Evolutionary conservation across 805 yeast genomes (phyloP).

Genomic region (Myxozyma kluyveri): DNA sequence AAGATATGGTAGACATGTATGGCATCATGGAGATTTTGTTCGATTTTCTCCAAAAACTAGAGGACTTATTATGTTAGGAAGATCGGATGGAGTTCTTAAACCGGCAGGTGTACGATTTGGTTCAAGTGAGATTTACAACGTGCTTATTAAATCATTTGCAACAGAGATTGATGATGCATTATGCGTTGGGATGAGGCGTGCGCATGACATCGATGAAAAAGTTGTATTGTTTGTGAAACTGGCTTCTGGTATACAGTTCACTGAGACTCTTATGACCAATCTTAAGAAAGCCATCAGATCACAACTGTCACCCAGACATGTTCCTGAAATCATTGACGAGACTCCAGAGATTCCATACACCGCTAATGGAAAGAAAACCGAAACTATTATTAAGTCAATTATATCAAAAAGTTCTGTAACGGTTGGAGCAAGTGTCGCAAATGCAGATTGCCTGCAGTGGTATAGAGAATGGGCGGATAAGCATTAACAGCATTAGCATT

Average conservation of each 20-base stretch:
- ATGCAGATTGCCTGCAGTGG: slow-evolving; percentile 30
- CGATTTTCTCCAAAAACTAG: slow-evolving; percentile 25
- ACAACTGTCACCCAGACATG: slow-evolving; percentile 31
- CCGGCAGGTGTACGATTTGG: slow-evolving; percentile 33
- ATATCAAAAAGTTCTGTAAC: slow-evolving; percentile 23
- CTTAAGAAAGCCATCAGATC: slow-evolving; percentile 21
- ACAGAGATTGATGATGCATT: slow-evolving; percentile 27
- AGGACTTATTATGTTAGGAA: slow-evolving; percentile 31
- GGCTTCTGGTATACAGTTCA: slow-evolving; percentile 11
- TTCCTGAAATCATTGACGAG: slow-evolving; percentile 28
- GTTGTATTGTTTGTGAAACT: slow-evolving; percentile 30
- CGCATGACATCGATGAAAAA: slow-evolving; percentile 27
- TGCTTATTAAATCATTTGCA: slow-evolving; percentile 25
- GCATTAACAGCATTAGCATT: slow-evolving; percentile 11
- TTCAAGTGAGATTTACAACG: slow-evolving; percentile 32
- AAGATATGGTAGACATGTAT: slow-evolving; percentile 19
- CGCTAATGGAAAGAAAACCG: slow-evolving; percentile 33
- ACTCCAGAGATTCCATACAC: slow-evolving; percentile 32
- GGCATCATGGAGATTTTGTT: slow-evolving; percentile 33
- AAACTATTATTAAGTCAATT: slow-evolving; percentile 29
- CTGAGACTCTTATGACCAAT: slow-evolving; percentile 10
- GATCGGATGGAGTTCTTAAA: slow-evolving; percentile 33
- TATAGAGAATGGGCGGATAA: slow-evolving; percentile 27
- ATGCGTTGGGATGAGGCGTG: slow-evolving; percentile 31
- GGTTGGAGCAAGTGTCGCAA: slow-evolving; percentile 33